Evolutionary conservation across 108 stramenopile species (phyloP).

Genomic region (Skeletonema marinoi): DNA sequence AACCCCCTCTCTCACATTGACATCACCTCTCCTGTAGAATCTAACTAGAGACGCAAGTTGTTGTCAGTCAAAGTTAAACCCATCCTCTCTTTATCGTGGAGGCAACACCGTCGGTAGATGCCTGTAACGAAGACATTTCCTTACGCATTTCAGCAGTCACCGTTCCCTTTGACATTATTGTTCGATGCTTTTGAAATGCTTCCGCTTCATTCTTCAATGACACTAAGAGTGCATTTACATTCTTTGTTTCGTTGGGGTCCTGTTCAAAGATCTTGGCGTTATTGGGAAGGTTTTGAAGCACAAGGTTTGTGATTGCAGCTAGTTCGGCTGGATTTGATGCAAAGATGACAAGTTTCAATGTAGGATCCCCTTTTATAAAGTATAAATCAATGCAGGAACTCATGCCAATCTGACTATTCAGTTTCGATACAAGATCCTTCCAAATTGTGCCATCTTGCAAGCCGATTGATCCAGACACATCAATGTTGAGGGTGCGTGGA

Average conservation of each 20-base stretch:
- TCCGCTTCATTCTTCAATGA: slow-evolving; percentile 32
- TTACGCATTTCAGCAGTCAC: background rate
- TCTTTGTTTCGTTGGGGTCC: slow-evolving; percentile 26
- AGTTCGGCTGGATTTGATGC: slow-evolving; percentile 44
- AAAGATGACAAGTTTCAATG: slow-evolving; percentile 40
- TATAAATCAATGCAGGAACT: slow-evolving; percentile 42
- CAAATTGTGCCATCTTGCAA: slow-evolving; percentile 19
- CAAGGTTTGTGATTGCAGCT: slow-evolving; percentile 36
- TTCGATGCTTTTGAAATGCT: slow-evolving; percentile 21
- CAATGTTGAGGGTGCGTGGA: slow-evolving; percentile 37
- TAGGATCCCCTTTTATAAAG: slow-evolving; percentile 33
- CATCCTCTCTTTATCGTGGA: slow-evolving; percentile 39
- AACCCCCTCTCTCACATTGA: too few species aligned
- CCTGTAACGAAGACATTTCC: slow-evolving; percentile 29
- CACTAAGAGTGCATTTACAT: slow-evolving; percentile 20
- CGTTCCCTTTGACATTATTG: background rate
- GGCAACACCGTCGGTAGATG: slow-evolving; percentile 32
- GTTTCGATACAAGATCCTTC: slow-evolving; percentile 27
- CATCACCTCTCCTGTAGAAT: too few species aligned
- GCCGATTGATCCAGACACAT: slow-evolving; percentile 13
- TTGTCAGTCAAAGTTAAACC: background rate
- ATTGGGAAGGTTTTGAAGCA: slow-evolving; percentile 33
- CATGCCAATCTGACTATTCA: slow-evolving; percentile 30
- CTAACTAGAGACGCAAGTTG: too few species aligned
- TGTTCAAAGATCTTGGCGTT: slow-evolving; percentile 29